Evolutionary conservation across 176 grass and related monocot species (phyloP), one percentile per base, ranked within the genome.

Genomic region (Neostapfia colusana): DNA sequence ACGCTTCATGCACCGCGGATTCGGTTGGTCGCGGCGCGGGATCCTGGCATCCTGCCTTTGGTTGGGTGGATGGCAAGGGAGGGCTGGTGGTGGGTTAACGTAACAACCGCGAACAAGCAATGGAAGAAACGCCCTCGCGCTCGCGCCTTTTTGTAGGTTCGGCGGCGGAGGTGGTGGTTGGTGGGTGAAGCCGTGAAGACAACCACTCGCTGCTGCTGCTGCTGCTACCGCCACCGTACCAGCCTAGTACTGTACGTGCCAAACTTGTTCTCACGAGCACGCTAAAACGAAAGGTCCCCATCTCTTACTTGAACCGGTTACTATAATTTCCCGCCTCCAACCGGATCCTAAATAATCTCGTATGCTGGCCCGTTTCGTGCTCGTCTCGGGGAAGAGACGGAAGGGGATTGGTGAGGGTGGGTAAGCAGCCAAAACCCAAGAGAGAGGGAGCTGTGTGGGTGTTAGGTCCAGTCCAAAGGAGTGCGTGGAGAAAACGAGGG

Each of bases 401-500:
- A 4, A 5, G 6, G 5, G 8, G 71, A 63, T 69, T 48, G 55
- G 81, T 64, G 55, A 61, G 54, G 49, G 75, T 69, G 26, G 81
- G 61, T 88, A 67, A 62, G 58, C 67, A 75, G 36, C 69, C 69
- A 65, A 7, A 53, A 21, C 8, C 51, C 8, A 23, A 21, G 51
- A 18, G 13, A 5, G 7, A 36, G 31, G 31, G 31, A 31, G 31
- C 31, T 31, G 1, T 3, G 31, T 31, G 31, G 2, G 31, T 31
- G 31, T 31, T 31, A 3, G 31, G 45, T 28, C 1, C 46, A 2
- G 28, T 83, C 75, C 76, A 80, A 84, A 59, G 20, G 23, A 58
- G 8, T 7, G 7, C 20, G 61, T 83, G 86, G 86, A 83, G 86
- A 79, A 88, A 83, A 54, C 86, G 35, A 88, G 18, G 80, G 0